phyloP scores from a whole-genome alignment of 257 asterid genomes.

The Solanum gandarillasii region DNA sequence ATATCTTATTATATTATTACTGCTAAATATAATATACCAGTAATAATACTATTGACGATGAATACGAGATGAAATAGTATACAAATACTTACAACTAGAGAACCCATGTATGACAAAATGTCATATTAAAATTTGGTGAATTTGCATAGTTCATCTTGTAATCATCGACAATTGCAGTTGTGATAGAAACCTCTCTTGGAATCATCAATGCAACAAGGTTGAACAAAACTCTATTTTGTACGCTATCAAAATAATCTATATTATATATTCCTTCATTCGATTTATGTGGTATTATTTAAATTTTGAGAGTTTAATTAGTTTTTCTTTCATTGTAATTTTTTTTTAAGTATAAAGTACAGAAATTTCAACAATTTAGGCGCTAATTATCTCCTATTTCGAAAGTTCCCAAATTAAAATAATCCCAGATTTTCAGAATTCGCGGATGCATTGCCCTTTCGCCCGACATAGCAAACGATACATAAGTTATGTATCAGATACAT shows the following conservation, averaged over 20 bases:
- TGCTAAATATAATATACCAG: background rate
- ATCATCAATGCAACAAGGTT: background rate
- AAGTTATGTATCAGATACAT: too few relatives aligned
- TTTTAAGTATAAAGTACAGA: too few relatives aligned
- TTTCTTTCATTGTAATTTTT: too few relatives aligned
- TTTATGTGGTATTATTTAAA: background rate
- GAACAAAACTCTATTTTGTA: background rate
- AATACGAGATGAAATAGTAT: background rate
- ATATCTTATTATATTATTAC: rapidly evolving
- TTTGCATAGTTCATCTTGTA: background rate
- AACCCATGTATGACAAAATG: background rate
- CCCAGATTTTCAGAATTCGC: too few relatives aligned
- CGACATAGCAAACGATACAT: too few relatives aligned
- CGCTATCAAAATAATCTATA: background rate
- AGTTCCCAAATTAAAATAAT: too few relatives aligned
- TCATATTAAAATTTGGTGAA: background rate
- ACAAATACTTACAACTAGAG: background rate
- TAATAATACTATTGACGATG: background rate
- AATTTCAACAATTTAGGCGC: too few relatives aligned
- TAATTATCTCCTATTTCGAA: too few relatives aligned
- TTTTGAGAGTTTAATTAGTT: too few relatives aligned
- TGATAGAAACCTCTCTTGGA: background rate
- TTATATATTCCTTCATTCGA: background rate
- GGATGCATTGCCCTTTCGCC: too few relatives aligned
- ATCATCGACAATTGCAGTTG: background rate